These are phyloP conservation scores for Lasiodiplodia hormozganensis DNA, from an alignment of 2,329 filamentous ascomycete genomes.

Conservation along the genomic window DNA sequence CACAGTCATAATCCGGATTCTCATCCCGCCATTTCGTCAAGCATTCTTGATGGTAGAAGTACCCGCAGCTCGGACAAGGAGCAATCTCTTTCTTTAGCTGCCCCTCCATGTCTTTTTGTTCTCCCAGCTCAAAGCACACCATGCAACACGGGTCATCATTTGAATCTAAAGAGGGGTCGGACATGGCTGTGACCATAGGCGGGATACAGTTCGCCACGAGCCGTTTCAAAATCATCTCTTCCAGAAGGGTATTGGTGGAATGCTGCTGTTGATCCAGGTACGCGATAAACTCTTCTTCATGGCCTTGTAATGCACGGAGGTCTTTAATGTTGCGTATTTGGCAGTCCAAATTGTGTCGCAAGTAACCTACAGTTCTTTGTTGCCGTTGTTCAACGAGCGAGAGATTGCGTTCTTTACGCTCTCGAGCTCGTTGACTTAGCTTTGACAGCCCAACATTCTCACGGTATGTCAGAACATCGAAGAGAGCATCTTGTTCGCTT, in stretches of 20 bases:
- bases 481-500: neutral
- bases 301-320: neutral
- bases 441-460: neutral
- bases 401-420: neutral
- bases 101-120: too few species aligned
- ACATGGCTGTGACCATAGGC: too few species aligned
- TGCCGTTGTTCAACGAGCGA: neutral
- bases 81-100: too few species aligned
- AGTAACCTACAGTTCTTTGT: too few species aligned
- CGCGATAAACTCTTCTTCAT: neutral
- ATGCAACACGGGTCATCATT: too few species aligned
- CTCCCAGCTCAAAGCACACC: too few species aligned
- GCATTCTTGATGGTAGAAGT: neutral
- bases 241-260: neutral
- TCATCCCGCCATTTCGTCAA: neutral
- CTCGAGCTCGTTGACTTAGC: neutral
- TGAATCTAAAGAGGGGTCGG: too few species aligned
- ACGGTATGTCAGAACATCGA: rapidly evolving
- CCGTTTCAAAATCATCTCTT: too few species aligned
- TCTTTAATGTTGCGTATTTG: neutral
- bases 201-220: neutral
- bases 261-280: neutral
- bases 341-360: neutral
- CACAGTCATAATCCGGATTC: neutral
- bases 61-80: neutral